Percentiles rank a stretch among this genome's conserved stretches.
These are phyloP conservation scores for Thelonectria blattea DNA, from an alignment of 2,329 filamentous ascomycete species.

Conservation along the genomic window DNA sequence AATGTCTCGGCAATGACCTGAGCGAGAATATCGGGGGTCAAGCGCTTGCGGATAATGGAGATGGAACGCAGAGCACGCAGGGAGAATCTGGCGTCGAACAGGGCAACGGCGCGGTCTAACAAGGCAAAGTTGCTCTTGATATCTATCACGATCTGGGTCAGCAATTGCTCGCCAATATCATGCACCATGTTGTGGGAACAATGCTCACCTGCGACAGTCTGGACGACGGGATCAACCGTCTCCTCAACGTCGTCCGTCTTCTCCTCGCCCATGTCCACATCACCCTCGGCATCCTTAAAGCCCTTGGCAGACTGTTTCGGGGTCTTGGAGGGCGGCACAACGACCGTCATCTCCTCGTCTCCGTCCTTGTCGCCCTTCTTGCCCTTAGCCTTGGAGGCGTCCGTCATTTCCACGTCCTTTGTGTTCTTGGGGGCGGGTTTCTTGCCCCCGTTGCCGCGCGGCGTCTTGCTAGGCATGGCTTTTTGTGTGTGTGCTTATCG, in stretches of 20 bases:
- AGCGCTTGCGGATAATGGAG: slow-evolving; percentile 90
- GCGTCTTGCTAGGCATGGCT: slow-evolving; percentile 75
- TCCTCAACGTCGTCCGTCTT: slow-evolving; percentile 58
- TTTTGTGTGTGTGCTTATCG: slow-evolving; percentile 17
- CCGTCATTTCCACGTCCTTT: slow-evolving; percentile 72
- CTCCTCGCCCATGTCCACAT: slow-evolving; percentile 72
- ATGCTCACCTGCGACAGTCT: slow-evolving; percentile 64
- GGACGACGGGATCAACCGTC: slow-evolving; percentile 65
- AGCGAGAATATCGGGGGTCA: slow-evolving; percentile 80
- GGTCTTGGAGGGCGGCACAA: slow-evolving; percentile 75
- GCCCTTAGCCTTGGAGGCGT: slow-evolving; percentile 69
- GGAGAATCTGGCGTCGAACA: slow-evolving; percentile 95
- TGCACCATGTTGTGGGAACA: neutral
- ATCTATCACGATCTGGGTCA: slow-evolving; percentile 61
- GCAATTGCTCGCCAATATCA: slow-evolving; percentile 17
- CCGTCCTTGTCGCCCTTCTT: slow-evolving; percentile 70
- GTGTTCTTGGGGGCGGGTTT: slow-evolving; percentile 69
- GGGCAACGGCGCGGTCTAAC: slow-evolving; percentile 86
- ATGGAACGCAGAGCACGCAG: slow-evolving; percentile 93
- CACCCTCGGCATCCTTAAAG: slow-evolving; percentile 68
- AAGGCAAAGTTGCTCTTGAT: slow-evolving; percentile 94
- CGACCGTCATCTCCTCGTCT: slow-evolving; percentile 82
- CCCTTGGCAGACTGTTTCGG: slow-evolving; percentile 63
- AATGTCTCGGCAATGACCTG: slow-evolving; percentile 85
- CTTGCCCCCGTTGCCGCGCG: slow-evolving; percentile 70